Percentiles rank a stretch among this genome's conserved stretches.
Evolutionary conservation across 2,329 filamentous ascomycete genomes (phyloP).

Genomic region (Ceratocystis variospora): DNA sequence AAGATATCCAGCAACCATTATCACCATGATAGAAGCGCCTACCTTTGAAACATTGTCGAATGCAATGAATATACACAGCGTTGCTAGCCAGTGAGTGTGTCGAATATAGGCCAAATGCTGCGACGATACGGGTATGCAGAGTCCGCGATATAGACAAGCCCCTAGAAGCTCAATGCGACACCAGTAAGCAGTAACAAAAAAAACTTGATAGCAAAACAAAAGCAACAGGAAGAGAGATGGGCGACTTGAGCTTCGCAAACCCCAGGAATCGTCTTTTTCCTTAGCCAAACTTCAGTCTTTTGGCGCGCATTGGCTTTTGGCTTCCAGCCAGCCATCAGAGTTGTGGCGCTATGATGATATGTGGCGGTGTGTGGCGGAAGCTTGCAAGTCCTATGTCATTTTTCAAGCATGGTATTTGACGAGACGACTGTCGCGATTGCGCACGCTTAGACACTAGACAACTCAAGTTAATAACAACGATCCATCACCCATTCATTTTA

Average conservation of each 20-base stretch:
- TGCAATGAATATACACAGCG: background rate
- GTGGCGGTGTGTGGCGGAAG: conserved; percentile 16
- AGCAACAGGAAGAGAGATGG: background rate
- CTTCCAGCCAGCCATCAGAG: background rate
- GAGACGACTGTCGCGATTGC: too few relatives aligned
- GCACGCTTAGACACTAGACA: too few relatives aligned
- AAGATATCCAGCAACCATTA: background rate
- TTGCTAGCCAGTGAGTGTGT: background rate
- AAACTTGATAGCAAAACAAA: too few relatives aligned
- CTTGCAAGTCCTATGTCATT: conserved; percentile 1
- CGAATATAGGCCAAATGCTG: background rate
- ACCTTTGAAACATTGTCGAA: conserved; percentile 4
- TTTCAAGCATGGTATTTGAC: background rate
- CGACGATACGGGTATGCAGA: background rate
- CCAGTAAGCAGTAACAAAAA: background rate
- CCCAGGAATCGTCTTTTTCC: conserved; percentile 5
- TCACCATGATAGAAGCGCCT: background rate
- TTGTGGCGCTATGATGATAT: conserved; percentile 3
- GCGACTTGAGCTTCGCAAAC: conserved; percentile 7
- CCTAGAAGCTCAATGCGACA: background rate
- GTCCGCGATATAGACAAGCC: background rate
- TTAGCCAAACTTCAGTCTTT: conserved; percentile 5
- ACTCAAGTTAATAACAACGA: background rate
- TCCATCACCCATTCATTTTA: background rate
- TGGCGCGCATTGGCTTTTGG: conserved; percentile 6